Evolutionary conservation across 306 rosid genomes (phyloP).

Genomic region (Fragaria vesca): DNA sequence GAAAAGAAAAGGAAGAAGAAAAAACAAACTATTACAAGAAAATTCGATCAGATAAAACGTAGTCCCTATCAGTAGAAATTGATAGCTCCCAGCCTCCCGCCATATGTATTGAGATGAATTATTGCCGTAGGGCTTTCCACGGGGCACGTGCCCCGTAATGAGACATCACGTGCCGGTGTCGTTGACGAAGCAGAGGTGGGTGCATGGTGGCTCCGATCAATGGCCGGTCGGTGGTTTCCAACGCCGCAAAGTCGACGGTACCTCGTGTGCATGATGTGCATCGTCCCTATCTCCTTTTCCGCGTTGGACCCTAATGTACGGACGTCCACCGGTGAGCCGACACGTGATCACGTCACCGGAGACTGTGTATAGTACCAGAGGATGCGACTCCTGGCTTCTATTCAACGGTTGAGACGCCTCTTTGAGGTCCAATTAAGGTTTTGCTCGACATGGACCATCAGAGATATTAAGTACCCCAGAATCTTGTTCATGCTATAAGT

Average conservation of each 20-base stretch:
- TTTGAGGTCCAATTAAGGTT: too few species aligned
- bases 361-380: not conserved
- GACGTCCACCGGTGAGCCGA: not conserved
- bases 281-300: not conserved
- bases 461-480: not conserved
- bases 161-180: conserved; percentile 6
- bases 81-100: too few species aligned
- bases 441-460: not conserved
- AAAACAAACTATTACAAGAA: too few species aligned
- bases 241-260: not conserved
- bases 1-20: too few species aligned
- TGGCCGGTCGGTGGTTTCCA: not conserved
- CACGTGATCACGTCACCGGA: conserved; percentile 8
- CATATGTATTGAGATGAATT: not conserved
- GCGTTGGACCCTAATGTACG: not conserved
- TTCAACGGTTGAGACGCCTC: not conserved
- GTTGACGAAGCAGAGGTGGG: conserved; percentile 1
- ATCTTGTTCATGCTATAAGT: not conserved
- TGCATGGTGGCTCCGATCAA: not conserved
- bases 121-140: not conserved
- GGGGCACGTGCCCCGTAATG: not conserved
- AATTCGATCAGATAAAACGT: too few species aligned
- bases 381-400: not conserved
- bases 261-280: too few species aligned
- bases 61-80: too few species aligned